A percentile compares a stretch with the other conserved stretches of the same genome.
Evolutionary conservation across 2,329 filamentous ascomycete species (phyloP).

Genomic region (Botrytis medusae): DNA sequence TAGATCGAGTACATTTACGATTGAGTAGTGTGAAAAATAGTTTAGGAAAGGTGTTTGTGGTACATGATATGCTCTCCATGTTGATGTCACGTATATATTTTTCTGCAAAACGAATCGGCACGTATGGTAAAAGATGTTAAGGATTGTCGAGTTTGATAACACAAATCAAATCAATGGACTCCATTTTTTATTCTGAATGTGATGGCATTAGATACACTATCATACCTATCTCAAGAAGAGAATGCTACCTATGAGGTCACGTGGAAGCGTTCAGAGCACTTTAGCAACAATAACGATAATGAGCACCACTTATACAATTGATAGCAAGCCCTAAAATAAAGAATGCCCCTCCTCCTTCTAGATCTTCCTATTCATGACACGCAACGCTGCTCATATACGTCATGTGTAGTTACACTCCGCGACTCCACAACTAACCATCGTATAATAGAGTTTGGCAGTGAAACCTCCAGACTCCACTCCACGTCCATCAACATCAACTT

Average conservation of each 20-base stretch:
- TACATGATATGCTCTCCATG: neutral
- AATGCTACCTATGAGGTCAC: neutral
- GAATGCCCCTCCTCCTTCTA: neutral
- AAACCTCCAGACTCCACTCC: neutral
- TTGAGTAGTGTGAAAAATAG: neutral
- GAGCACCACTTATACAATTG: neutral
- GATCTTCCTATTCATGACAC: neutral
- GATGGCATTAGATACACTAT: neutral
- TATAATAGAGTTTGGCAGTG: neutral
- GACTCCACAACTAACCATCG: neutral
- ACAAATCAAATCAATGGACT: neutral
- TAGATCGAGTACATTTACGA: neutral
- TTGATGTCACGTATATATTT: neutral
- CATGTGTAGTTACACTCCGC: neutral
- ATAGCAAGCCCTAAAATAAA: neutral
- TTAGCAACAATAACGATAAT: neutral
- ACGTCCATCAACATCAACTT: neutral
- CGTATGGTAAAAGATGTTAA: neutral
- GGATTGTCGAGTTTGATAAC: neutral
- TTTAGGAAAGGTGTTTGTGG: neutral
- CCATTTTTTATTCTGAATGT: fast-evolving
- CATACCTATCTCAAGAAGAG: neutral
- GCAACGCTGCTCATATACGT: neutral
- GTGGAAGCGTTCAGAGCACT: neutral
- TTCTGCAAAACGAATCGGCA: neutral